Base-by-base conservation (phyloP, 148 eudicot genomes). In the Amaranthus palmeri region DNA sequence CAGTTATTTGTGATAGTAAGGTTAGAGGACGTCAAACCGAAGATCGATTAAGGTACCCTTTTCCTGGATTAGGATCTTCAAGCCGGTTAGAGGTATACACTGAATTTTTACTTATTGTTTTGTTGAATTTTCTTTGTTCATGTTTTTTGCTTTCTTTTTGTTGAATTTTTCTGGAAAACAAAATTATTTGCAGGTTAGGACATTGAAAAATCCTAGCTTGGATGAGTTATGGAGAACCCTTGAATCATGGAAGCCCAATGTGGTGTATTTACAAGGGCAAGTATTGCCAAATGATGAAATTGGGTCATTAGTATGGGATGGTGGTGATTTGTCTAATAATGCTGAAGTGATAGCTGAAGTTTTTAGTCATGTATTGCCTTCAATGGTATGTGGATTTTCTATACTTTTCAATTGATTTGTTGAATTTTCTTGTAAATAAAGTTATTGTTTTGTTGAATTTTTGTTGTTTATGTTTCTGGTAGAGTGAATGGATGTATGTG, bases 221-320 rank as follows among this genome's bases (percentile, higher is more conserved):
- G 87, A 85, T 57, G 97, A 91, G 79, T 83, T 95, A 15, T 77
- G 77, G 40, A 89, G 79, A 71, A 76, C 75, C 52, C 59, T 95
- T 15, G 89, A 88, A 64, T 78, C 85, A 4, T 81, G 72, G 51
- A 82, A 81, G 81, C 98, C 97, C 8, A 84, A 84, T 85, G 75
- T 86, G 71, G 88, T 95, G 44, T 95, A 88, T 61, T 80, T 95
- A 62, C 89, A 89, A 84, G 98, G 98, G 72, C 85, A 89, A 64
- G 65, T 61, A 57, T 85, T 91, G 72, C 81, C 83, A 15, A 77
- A 85, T 72, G 85, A 79, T 57, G 93, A 93, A 84, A 62, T 91
- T 81, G 98, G 98, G 61, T 67, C 90, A 58, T 68, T 95, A 62
- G 77, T 75, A n/a, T 91, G 87, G 90, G 91, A 82, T 77, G 90